A percentile compares a stretch with the other conserved stretches of the same genome.
Conservation (phyloP, 768 basidiomycete genomes). For the Mycena polygramma region DNA sequence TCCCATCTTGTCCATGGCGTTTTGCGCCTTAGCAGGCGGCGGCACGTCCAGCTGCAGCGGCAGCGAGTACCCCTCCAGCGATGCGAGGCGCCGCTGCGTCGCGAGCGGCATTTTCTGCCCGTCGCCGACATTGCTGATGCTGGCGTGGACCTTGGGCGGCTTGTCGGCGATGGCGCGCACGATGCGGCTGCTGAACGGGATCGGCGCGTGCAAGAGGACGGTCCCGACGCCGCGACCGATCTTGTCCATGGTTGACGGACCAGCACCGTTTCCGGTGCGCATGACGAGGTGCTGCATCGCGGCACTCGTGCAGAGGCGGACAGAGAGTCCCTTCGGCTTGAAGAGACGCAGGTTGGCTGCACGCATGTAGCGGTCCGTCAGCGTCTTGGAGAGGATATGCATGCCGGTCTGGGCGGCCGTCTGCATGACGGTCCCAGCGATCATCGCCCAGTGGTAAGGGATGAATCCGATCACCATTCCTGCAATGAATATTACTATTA, state of each 20-base stretch:
- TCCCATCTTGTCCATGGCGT: slow-evolving; percentile 39
- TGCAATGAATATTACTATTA: not conserved
- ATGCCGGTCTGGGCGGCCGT: slow-evolving; percentile 40
- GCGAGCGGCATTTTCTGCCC: slow-evolving; percentile 24
- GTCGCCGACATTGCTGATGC: slow-evolving; percentile 31
- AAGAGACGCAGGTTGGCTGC: slow-evolving; percentile 40
- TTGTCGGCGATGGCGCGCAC: slow-evolving; percentile 36
- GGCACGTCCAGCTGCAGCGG: slow-evolving; percentile 39
- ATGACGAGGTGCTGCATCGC: slow-evolving; percentile 40
- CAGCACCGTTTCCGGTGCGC: slow-evolving; percentile 17
- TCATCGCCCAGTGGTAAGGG: slow-evolving; percentile 43
- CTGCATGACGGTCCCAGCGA: slow-evolving; percentile 35
- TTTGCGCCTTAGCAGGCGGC: slow-evolving; percentile 39
- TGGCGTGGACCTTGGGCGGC: slow-evolving; percentile 25
- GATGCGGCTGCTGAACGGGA: slow-evolving; percentile 36
- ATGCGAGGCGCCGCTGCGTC: slow-evolving; percentile 38
- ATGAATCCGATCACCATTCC: slow-evolving; percentile 38
- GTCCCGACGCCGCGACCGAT: slow-evolving; percentile 39
- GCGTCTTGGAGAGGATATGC: slow-evolving; percentile 41
- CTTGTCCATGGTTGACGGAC: slow-evolving; percentile 33
- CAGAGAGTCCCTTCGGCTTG: slow-evolving; percentile 40
- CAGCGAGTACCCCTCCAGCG: slow-evolving; percentile 38
- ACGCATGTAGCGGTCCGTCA: slow-evolving; percentile 43
- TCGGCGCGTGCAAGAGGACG: slow-evolving; percentile 29
- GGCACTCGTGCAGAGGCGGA: slow-evolving; percentile 42